These are phyloP conservation scores for Choanephora cucurbitarum DNA, from an alignment of 371 early-diverging fungal species.

Conservation along the genomic window DNA sequence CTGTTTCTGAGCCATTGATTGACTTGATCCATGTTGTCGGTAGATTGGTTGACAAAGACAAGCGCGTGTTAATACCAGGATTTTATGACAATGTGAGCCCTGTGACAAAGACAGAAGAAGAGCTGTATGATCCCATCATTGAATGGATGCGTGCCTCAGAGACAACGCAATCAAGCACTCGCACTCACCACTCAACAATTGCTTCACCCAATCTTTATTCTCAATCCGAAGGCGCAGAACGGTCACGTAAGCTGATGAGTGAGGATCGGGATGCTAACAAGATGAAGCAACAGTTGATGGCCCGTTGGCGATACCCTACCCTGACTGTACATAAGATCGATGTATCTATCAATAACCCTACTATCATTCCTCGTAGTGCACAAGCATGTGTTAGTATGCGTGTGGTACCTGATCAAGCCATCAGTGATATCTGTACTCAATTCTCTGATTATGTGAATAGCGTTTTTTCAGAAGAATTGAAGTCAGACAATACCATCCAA, in stretches of 20 bases:
- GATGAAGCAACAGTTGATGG: conserved; percentile 63
- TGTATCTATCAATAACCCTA: conserved; percentile 69
- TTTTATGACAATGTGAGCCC: conserved; percentile 62
- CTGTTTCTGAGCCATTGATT: conserved; percentile 75
- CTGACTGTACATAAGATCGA: conserved; percentile 82
- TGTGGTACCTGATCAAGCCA: conserved; percentile 79
- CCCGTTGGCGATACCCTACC: conserved; percentile 82
- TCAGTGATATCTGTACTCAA: conserved; percentile 58
- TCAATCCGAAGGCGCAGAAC: conserved; percentile 14
- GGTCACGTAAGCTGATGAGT: conserved; percentile 26
- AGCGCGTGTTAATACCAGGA: conserved; percentile 66
- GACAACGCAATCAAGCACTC: conserved; percentile 22
- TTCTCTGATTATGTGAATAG: conserved; percentile 57
- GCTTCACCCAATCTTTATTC: conserved; percentile 24
- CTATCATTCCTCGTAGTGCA: conserved; percentile 75
- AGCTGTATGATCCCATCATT: conserved; percentile 56
- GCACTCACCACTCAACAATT: conserved; percentile 38
- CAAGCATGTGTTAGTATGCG: conserved; percentile 77
- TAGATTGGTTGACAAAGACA: conserved; percentile 58
- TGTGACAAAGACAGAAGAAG: conserved; percentile 54
- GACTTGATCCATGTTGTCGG: conserved; percentile 72
- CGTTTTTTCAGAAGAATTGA: conserved; percentile 50
- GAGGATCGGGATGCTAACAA: conserved; percentile 17
- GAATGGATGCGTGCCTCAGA: conserved; percentile 47
- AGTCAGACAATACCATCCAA: conserved; percentile 52